These are phyloP conservation scores for Hanseniaspora clermontiae DNA, from an alignment of 805 yeast genomes.

Conservation along the genomic window DNA sequence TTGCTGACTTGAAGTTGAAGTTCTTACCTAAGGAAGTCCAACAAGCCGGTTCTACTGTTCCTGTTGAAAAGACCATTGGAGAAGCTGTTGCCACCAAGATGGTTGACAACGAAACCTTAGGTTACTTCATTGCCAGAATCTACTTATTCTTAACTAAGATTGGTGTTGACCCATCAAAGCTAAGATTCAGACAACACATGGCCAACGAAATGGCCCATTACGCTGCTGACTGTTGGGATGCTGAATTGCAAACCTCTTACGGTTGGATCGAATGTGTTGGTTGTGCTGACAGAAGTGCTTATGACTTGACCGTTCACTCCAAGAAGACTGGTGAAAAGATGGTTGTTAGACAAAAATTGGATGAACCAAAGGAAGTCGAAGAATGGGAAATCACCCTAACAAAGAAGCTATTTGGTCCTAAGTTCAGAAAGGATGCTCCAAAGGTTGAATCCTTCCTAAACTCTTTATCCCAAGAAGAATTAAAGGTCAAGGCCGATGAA, in stretches of 20 bases:
- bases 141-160: conserved; percentile 70
- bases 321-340: conserved; percentile 90
- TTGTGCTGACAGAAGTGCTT: conserved; percentile 98
- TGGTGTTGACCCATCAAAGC: conserved; percentile 72
- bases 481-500: conserved; percentile 62
- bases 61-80: conserved; percentile 58
- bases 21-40: conserved; percentile 83
- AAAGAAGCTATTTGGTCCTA: conserved; percentile 95
- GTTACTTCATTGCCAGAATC: conserved; percentile 92
- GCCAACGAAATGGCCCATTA: conserved; percentile 98
- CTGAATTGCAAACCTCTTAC: conserved; percentile 85
- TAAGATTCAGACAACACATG: conserved; percentile 98
- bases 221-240: conserved; percentile 99
- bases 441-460: conserved; percentile 70
- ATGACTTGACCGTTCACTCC: conserved; percentile 88
- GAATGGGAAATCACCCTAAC: conserved; percentile 73
- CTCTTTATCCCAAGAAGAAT: conserved; percentile 69
- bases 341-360: conserved; percentile 82
- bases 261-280: conserved; percentile 99
- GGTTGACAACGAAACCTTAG: conserved; percentile 94
- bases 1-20: conserved; percentile 56
- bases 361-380: conserved; percentile 73
- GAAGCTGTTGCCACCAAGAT: conserved; percentile 79
- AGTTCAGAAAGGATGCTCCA: conserved; percentile 94
- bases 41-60: conserved; percentile 66